These are phyloP conservation scores for Vachellia collinsii DNA, from an alignment of 306 rosid species.

Conservation along the genomic window DNA sequence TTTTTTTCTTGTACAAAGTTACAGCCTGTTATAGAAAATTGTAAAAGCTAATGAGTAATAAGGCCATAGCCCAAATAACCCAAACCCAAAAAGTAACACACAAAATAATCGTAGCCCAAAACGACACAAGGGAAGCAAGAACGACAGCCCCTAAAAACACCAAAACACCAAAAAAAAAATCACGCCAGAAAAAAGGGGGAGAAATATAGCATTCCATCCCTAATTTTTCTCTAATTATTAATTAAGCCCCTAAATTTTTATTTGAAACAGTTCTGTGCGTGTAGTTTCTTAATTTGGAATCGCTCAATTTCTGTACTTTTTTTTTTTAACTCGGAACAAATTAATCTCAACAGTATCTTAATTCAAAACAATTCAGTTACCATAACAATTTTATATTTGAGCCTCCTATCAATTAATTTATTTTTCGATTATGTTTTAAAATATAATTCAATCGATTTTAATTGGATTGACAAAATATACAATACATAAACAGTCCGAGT, in stretches of 20 bases:
- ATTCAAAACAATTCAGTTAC: background rate
- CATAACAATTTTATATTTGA: too few species aligned
- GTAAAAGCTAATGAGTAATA: background rate
- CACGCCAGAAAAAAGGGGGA: background rate
- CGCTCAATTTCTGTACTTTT: background rate
- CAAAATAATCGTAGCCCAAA: background rate
- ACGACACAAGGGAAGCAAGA: background rate
- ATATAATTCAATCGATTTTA: too few species aligned
- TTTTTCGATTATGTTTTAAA: too few species aligned
- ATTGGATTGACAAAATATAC: too few species aligned
- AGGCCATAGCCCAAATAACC: background rate
- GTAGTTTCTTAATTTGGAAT: too few species aligned
- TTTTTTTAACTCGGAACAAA: background rate
- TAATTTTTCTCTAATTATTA: too few species aligned
- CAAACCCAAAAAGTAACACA: background rate
- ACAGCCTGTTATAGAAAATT: too few species aligned
- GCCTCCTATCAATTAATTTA: too few species aligned
- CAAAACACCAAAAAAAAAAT: background rate
- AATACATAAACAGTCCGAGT: too few species aligned
- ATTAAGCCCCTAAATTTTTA: background rate
- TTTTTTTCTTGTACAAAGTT: too few species aligned
- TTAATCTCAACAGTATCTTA: background rate
- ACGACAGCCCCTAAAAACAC: background rate
- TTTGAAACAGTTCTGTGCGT: background rate
- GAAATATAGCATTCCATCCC: background rate